Evolutionary conservation across 495 filamentous ascomycete genomes (phyloP), one percentile per base, ranked within the genome.

Genomic region (Pseudoneurospora amorphoporcata): DNA sequence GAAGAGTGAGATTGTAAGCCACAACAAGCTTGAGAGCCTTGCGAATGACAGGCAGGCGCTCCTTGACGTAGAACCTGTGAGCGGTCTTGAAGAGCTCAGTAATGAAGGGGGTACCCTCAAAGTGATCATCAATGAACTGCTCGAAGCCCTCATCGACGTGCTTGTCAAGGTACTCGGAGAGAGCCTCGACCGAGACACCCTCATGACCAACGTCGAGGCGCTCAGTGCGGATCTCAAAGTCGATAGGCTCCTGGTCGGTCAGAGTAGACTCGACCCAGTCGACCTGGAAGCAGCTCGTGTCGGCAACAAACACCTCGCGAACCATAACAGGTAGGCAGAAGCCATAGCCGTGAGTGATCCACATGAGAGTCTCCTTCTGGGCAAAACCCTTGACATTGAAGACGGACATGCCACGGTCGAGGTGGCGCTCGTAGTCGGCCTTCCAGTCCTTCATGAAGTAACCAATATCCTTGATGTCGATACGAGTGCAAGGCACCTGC

Each of bases 391-490:
- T 97, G 83, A 97, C 95, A 77, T 97, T 97, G 78, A 90, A 93
- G 42, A 96, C 90, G 3, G 93, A 94, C 80, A 97, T 92, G 42
- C 92, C 92, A 74, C 93, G 89, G 76, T 86, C 90, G 71, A 94
- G 88, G 79, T 97, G 94, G 70, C 94, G 90, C 82, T 97, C 94
- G 78, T 93, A 96, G 77, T 97, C 94, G 17, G 92, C 94, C 83
- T 92, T 95, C 94, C 93, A 97, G 81, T 97, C 94, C 86, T 97
- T 97, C 92, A 97, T 95, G 86, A 97, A 97, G 78, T 94, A 97
- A 39, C 88, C 92, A 77, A 97, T 95, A 75, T 97, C 94, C 86
- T 97, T 96, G 84, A 97, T 97, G 79, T 97, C 94, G 74, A 97
- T 97, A 37, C 94, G 91, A 16, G 94, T 97, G 83, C 94, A 97